Evolutionary conservation across 306 rosid species (phyloP).

Genomic region (Cicer pinnatifidum): DNA sequence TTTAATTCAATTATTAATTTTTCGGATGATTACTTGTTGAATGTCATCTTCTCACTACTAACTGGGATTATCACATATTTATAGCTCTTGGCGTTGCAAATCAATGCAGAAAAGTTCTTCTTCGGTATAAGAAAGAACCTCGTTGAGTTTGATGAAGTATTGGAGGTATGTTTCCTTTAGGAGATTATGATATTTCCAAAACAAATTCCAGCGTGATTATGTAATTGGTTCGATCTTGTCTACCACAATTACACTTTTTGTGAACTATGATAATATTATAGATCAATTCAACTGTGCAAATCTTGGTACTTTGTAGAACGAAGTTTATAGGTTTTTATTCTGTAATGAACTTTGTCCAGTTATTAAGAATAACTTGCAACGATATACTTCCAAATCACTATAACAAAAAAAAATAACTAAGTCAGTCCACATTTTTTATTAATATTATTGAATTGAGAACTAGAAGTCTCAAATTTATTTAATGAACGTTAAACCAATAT

Average conservation of each 20-base stretch:
- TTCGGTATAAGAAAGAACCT: constrained; percentile 83
- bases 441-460: neutral
- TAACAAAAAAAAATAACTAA: neutral
- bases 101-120: constrained; percentile 93
- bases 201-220: neutral
- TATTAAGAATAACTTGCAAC: constrained; percentile 11
- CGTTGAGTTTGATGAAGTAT: constrained; percentile 97
- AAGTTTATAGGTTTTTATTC: constrained; percentile 32
- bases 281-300: constrained; percentile 32
- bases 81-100: constrained; percentile 87
- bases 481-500: constrained; percentile 4
- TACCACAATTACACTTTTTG: constrained; percentile 17
- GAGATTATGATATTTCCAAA: constrained; percentile 26
- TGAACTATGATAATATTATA: constrained; percentile 27
- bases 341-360: neutral
- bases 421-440: neutral
- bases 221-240: constrained; percentile 38
- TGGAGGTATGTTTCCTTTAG: constrained; percentile 70
- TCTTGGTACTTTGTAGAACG: constrained; percentile 9
- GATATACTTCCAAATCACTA: constrained; percentile 2
- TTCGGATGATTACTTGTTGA: constrained; percentile 28
- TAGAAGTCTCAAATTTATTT: constrained; percentile 1
- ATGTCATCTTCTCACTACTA: constrained; percentile 44
- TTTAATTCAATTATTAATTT: constrained; percentile 40
- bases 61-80: constrained; percentile 41